These are phyloP conservation scores for Aspergillus haitiensis DNA, from an alignment of 495 filamentous ascomycete genomes.

Conservation along the genomic window DNA sequence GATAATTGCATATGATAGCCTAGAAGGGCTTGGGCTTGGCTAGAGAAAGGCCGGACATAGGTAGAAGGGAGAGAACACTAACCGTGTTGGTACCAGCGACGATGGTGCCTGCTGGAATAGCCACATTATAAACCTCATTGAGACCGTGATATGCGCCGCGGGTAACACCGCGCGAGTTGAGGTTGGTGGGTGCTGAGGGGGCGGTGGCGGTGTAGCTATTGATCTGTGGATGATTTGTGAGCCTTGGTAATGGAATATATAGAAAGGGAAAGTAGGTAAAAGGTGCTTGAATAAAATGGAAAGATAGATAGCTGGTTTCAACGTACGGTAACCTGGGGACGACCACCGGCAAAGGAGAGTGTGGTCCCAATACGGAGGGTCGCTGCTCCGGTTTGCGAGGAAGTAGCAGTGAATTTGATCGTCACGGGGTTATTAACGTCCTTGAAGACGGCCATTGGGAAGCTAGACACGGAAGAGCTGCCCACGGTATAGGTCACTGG, in stretches of 20 bases:
- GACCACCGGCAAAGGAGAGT: slow-evolving; percentile 56
- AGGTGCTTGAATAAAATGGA: not conserved
- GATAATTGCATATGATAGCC: too few species aligned
- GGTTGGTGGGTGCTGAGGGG: slow-evolving; percentile 59
- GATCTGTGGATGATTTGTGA: slow-evolving; percentile 28
- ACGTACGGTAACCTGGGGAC: slow-evolving; percentile 32
- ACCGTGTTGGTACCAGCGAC: slow-evolving; percentile 59
- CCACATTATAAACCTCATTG: slow-evolving; percentile 61
- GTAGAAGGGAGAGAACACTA: not conserved
- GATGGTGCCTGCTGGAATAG: slow-evolving; percentile 55
- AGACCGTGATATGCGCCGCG: slow-evolving; percentile 62
- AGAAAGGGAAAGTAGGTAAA: not conserved
- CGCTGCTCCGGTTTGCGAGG: slow-evolving; percentile 49
- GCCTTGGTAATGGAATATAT: too few species aligned
- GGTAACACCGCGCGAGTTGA: slow-evolving; percentile 64
- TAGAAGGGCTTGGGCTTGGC: too few species aligned
- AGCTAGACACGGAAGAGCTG: slow-evolving; percentile 46
- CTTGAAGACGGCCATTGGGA: slow-evolving; percentile 69
- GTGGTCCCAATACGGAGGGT: slow-evolving; percentile 66
- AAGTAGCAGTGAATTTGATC: slow-evolving; percentile 58
- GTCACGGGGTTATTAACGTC: slow-evolving; percentile 60
- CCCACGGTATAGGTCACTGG: slow-evolving; percentile 61
- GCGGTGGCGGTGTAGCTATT: slow-evolving; percentile 50
- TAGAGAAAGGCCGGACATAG: not conserved
- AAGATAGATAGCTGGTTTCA: not conserved